Percentiles rank a stretch among this genome's conserved stretches.
Conservation (phyloP, 164 flowering plant genomes). For the Paratinospora sagittata region DNA sequence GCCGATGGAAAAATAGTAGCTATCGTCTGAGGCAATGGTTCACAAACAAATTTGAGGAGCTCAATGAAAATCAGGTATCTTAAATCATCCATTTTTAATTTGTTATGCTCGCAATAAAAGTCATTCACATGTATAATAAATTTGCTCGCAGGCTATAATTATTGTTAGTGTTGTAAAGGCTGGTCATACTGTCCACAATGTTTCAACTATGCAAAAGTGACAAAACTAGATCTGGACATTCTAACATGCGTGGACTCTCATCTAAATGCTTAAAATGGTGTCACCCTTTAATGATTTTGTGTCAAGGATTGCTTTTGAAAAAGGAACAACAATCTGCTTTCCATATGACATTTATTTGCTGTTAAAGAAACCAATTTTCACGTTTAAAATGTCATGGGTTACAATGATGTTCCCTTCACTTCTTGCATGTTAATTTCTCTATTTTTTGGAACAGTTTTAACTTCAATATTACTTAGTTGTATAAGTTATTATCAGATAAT, state of each 20-base stretch:
- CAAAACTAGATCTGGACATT: neutral
- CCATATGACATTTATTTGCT: neutral
- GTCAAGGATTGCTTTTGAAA: neutral
- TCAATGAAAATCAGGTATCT: conserved; percentile 30
- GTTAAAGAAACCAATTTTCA: neutral
- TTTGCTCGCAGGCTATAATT: neutral
- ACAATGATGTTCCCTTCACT: neutral
- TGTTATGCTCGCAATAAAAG: neutral
- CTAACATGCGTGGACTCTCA: no score
- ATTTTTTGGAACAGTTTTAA: no score
- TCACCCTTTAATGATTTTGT: neutral
- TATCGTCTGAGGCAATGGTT: conserved; percentile 24
- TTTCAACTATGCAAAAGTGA: neutral
- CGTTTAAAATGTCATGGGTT: neutral
- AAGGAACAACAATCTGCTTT: neutral
- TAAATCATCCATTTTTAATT: neutral
- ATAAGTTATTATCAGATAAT: conserved; percentile 21
- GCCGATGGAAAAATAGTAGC: conserved; percentile 34
- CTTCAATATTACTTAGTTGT: neutral
- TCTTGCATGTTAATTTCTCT: no score
- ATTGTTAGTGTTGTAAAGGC: no score
- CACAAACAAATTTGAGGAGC: conserved; percentile 23
- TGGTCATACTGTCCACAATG: neutral
- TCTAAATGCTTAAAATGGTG: no score
- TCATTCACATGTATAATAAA: neutral